Evolutionary conservation across 2,329 filamentous ascomycete genomes (phyloP).

Genomic region (Zasmidium cellare): DNA sequence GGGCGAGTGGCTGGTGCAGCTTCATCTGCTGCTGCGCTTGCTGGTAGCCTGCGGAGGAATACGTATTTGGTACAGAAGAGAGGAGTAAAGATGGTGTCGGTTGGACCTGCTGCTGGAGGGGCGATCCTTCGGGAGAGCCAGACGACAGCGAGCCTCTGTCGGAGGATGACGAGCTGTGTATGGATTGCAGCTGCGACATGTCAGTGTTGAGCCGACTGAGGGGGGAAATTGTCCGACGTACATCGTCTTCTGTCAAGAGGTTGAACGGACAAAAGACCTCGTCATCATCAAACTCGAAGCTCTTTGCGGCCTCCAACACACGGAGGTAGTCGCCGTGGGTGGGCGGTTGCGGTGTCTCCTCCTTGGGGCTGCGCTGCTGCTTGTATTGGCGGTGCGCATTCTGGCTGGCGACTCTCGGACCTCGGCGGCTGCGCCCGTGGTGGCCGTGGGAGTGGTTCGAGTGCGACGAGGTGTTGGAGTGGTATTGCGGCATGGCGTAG

Average conservation of each 20-base stretch:
- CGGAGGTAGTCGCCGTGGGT: constrained; percentile 76
- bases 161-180: constrained; percentile 76
- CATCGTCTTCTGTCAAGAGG: constrained; percentile 89
- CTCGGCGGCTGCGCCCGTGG: constrained; percentile 82
- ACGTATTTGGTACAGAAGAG: constrained; percentile 55
- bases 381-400: constrained; percentile 79
- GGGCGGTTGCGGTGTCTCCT: constrained; percentile 79
- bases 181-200: constrained; percentile 73
- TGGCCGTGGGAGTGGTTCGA: constrained; percentile 67
- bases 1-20: constrained; percentile 86
- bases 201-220: constrained; percentile 34
- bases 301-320: constrained; percentile 86
- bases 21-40: constrained; percentile 64
- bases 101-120: constrained; percentile 78
- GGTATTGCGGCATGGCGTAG: constrained; percentile 49
- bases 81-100: constrained; percentile 72
- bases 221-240: constrained; percentile 46
- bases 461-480: constrained; percentile 53
- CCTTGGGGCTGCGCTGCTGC: constrained; percentile 81
- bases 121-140: constrained; percentile 88
- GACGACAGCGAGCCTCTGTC: constrained; percentile 94
- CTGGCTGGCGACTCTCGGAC: constrained; percentile 77
- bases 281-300: constrained; percentile 94
- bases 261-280: constrained; percentile 87
- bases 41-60: constrained; percentile 60